A percentile compares a stretch with the other conserved stretches of the same genome.
Evolutionary conservation across 2,329 filamentous ascomycete species (phyloP).

Genomic region (Aspergillus tubingensis): DNA sequence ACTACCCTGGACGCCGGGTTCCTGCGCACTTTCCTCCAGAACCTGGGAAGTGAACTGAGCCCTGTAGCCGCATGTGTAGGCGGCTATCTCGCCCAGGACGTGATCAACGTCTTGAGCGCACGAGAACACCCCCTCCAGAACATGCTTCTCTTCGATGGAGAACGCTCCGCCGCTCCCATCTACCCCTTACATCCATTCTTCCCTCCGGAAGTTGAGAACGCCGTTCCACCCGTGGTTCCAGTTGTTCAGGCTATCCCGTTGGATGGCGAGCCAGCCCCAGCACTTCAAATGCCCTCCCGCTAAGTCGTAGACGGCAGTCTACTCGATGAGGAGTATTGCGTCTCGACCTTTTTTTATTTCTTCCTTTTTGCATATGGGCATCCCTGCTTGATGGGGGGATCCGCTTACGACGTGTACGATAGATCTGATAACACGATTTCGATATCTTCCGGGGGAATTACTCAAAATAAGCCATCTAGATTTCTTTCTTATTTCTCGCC

Average conservation of each 20-base stretch:
- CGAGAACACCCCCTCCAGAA: slow-evolving; percentile 96
- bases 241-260: slow-evolving; percentile 30
- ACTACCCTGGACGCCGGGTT: slow-evolving; percentile 71
- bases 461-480: not conserved
- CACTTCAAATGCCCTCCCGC: not conserved
- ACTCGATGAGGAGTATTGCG: not conserved
- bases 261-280: slow-evolving; percentile 15
- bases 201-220: slow-evolving; percentile 32
- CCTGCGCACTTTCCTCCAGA: slow-evolving; percentile 81
- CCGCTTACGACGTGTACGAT: slow-evolving; percentile 18
- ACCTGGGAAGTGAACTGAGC: slow-evolving; percentile 78
- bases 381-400: not conserved
- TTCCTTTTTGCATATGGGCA: no score
- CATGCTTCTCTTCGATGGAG: slow-evolving; percentile 86
- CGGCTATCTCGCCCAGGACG: slow-evolving; percentile 88
- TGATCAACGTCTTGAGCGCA: slow-evolving; percentile 91
- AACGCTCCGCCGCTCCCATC: slow-evolving; percentile 72
- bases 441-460: not conserved
- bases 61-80: slow-evolving; percentile 88
- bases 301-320: not conserved
- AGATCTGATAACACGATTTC: not conserved
- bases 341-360: no score
- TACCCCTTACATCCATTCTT: slow-evolving; percentile 77
- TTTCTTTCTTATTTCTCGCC: not conserved
- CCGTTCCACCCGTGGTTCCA: slow-evolving; percentile 31